Evolutionary conservation across 2,329 filamentous ascomycete genomes (phyloP).

Genomic region (Ophiosphaerella narmari): DNA sequence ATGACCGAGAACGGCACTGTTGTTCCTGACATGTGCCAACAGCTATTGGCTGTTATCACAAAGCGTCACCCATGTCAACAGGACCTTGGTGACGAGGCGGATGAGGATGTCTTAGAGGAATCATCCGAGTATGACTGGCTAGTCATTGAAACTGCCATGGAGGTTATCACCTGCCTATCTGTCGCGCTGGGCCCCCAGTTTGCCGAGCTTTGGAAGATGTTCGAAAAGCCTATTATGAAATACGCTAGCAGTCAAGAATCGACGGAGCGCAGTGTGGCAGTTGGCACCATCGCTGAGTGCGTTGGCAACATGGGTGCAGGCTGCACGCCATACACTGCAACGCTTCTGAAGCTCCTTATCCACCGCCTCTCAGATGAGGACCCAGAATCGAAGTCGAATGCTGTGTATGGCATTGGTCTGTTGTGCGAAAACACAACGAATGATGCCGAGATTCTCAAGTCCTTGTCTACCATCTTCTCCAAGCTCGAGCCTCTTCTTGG

Average conservation of each 20-base stretch:
- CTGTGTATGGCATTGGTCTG: conserved; percentile 87
- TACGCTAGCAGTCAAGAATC: conserved; percentile 84
- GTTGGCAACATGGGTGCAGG: conserved; percentile 79
- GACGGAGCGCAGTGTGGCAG: conserved; percentile 84
- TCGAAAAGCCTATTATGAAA: conserved; percentile 88
- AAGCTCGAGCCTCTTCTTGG: conserved; percentile 87
- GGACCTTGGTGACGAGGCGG: conserved; percentile 80
- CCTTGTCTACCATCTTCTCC: conserved; percentile 76
- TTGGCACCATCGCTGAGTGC: conserved; percentile 91
- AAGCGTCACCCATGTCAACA: conserved; percentile 92
- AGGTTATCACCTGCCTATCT: conserved; percentile 84
- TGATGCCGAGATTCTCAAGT: conserved; percentile 71
- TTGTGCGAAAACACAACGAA: conserved; percentile 82
- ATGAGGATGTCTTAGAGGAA: conserved; percentile 69
- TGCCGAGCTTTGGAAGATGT: conserved; percentile 89
- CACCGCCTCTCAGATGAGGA: conserved; percentile 91
- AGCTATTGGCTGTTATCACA: conserved; percentile 78
- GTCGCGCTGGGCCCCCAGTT: conserved; percentile 81
- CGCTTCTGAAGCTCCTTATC: conserved; percentile 77
- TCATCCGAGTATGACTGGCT: conserved; percentile 98
- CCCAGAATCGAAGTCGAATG: conserved; percentile 90
- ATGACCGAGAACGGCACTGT: conserved; percentile 66
- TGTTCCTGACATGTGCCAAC: conserved; percentile 75
- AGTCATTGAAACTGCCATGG: conserved; percentile 90
- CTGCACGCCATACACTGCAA: conserved; percentile 80